phyloP scores from a whole-genome alignment of 495 filamentous ascomycete species.

The Bathelium albidoporum region DNA sequence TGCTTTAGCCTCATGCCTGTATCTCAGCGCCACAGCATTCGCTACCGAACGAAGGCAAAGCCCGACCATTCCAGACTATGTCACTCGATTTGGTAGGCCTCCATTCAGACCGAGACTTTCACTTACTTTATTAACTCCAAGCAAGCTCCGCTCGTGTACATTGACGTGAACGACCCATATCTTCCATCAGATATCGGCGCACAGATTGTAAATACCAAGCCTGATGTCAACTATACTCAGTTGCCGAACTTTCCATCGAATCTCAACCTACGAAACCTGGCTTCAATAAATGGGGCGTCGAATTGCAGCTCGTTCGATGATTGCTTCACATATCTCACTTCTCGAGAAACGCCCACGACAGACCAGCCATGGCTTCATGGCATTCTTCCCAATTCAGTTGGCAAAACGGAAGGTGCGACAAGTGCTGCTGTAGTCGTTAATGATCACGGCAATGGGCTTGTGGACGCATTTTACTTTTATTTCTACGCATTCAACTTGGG shows the following conservation, averaged over 20 bases:
- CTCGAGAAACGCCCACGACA: constrained; percentile 18
- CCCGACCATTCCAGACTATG: constrained; percentile 5
- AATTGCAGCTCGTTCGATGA: constrained; percentile 13
- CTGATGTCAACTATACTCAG: constrained; percentile 41
- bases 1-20: neutral
- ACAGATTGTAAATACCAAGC: constrained; percentile 44
- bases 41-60: neutral
- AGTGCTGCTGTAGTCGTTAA: constrained; percentile 42
- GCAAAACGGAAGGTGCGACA: constrained; percentile 36
- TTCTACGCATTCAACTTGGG: constrained; percentile 52
- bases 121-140: neutral
- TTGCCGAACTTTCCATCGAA: constrained; percentile 35
- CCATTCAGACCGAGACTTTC: neutral
- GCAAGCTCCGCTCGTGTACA: constrained; percentile 26
- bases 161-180: constrained; percentile 36
- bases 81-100: constrained; percentile 3
- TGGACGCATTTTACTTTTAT: constrained; percentile 59
- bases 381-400: constrained; percentile 33
- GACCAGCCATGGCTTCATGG: constrained; percentile 42
- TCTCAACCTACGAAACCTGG: constrained; percentile 44
- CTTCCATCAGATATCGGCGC: constrained; percentile 46
- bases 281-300: constrained; percentile 15
- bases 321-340: neutral
- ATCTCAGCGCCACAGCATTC: neutral
- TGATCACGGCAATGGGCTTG: constrained; percentile 40